phyloP scores from a whole-genome alignment of 2,329 filamentous ascomycete genomes.

The Purpureocillium lavendulum region DNA sequence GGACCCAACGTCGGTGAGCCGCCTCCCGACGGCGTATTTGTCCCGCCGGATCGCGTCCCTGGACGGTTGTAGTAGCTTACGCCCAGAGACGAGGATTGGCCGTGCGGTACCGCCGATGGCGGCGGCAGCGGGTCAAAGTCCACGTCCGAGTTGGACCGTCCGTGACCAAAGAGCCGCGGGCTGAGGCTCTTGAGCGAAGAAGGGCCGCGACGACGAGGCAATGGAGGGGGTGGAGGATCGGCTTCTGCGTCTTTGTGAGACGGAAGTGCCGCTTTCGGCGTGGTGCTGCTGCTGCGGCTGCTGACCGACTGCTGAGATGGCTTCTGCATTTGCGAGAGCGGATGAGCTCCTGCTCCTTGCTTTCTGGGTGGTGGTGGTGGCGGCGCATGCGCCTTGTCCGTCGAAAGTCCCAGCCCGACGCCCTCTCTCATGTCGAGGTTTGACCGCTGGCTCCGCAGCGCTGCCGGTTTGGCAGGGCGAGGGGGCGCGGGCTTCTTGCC shows the following conservation, averaged over 20 bases:
- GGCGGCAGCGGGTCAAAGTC: slow-evolving; percentile 30
- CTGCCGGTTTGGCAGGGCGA: slow-evolving; percentile 48
- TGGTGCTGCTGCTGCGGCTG: slow-evolving; percentile 11
- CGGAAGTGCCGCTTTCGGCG: slow-evolving; percentile 2
- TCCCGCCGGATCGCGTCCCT: slow-evolving; percentile 20
- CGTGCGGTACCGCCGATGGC: too few relatives aligned
- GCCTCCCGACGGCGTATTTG: slow-evolving; percentile 14
- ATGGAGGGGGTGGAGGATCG: slow-evolving; percentile 34
- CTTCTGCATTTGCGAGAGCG: slow-evolving; percentile 31
- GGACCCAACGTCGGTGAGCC: slow-evolving; percentile 26
- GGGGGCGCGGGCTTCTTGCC: slow-evolving; percentile 37
- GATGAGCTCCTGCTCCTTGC: slow-evolving; percentile 22
- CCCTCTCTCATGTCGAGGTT: slow-evolving; percentile 10
- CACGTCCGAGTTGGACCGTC: slow-evolving; percentile 29
- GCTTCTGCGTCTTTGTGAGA: slow-evolving; percentile 1
- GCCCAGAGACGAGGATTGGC: slow-evolving; percentile 5
- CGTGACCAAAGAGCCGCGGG: slow-evolving; percentile 19
- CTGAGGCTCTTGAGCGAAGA: slow-evolving; percentile 23
- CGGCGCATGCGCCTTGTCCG: slow-evolving; percentile 10
- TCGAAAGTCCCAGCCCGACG: not conserved
- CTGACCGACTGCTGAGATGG: slow-evolving; percentile 23
- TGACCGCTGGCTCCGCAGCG: slow-evolving; percentile 39
- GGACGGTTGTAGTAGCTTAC: slow-evolving; percentile 15
- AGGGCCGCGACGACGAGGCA: slow-evolving; percentile 36
- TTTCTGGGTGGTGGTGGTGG: slow-evolving; percentile 28